phyloP scores from a whole-genome alignment of 768 basidiomycete genomes.

The Coprinellus aureogranulatus region DNA sequence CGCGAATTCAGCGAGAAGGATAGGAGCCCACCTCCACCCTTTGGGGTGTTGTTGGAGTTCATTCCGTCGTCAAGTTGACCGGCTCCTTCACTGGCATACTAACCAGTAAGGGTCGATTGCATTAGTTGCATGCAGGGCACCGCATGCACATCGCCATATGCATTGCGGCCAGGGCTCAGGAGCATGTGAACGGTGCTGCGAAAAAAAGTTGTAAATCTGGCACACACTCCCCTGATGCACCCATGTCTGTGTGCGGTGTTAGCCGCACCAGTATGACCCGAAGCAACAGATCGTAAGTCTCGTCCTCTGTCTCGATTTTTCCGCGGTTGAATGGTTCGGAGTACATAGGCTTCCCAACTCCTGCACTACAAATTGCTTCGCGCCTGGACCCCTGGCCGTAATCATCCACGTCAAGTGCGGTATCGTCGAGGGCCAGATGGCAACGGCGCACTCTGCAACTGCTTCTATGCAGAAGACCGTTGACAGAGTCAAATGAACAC shows the following conservation, averaged over 20 bases:
- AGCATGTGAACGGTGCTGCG: conserved; percentile 96
- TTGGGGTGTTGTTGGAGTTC: conserved; percentile 79
- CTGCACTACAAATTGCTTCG: conserved; percentile 99
- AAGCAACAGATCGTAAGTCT: conserved; percentile 76
- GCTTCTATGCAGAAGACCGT: conserved; percentile 95
- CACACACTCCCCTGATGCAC: conserved; percentile 93
- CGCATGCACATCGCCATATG: conserved; percentile 86
- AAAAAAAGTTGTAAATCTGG: conserved; percentile 99
- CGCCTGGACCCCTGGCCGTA: conserved; percentile 98
- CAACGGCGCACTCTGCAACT: conserved; percentile 95
- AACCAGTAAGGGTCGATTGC: too few species aligned
- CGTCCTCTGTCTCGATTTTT: not conserved
- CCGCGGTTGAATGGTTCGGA: conserved; percentile 5
- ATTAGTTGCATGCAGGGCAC: conserved; percentile 10
- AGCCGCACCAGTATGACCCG: conserved; percentile 88
- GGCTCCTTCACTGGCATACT: conserved; percentile 33
- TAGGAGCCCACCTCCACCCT: conserved; percentile 77
- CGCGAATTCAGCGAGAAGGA: conserved; percentile 82
- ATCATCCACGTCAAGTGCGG: conserved; percentile 96
- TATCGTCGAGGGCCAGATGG: conserved; percentile 97
- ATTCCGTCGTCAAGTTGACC: conserved; percentile 96
- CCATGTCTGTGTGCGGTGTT: conserved; percentile 94
- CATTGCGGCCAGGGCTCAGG: conserved; percentile 86
- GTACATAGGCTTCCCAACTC: conserved; percentile 99
- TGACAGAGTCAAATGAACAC: conserved; percentile 89